Base-by-base conservation (phyloP, 2,329 filamentous ascomycete genomes). In the Aciculosporium take region DNA sequence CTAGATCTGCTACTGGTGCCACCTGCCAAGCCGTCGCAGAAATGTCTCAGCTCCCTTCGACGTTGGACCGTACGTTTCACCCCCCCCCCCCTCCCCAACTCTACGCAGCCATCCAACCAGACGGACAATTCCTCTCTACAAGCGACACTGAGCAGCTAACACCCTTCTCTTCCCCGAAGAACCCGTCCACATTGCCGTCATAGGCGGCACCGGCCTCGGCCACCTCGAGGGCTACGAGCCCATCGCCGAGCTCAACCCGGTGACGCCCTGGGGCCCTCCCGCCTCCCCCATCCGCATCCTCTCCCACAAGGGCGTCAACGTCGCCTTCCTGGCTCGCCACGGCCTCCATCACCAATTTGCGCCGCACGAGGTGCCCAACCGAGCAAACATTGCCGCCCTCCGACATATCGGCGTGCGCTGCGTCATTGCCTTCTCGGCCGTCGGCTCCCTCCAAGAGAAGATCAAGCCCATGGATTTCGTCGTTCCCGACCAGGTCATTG, bases 361-460 rank as follows among this genome's bases (percentile, higher is more conserved):
- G 5, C 91, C 91, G 0, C 88, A 95, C 58, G 91, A 98, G 65
- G 84, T 98, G n/a, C 87, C 88, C 45, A 76, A 80, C 50, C 85
- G 85, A 48, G 91, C 91, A 63, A 98, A 96, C 69, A 94, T 98
- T 55, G 89, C 91, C n/a, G 91, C 91, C n/a, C 72, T 98, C 48
- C 81, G 91, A 49, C 79, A 76, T 53, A 71, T 98, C 46, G 91
- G 91, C 50, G 91, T 96, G 35, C 80, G 88, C 55, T 84, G 79
- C 58, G 76, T 96, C 59, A 84, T 98, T 57, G 87, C 89, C 48
- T 98, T 98, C 69, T 89, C 82, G 49, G 91, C 91, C 37, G 91
- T 98, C 43, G 91, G 91, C 47, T 89, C 82, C 55, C 68, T 98
- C 58, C 85, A 83, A 59, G 91, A 95, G 67, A 76, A 86, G 56